A percentile compares a stretch with the other conserved stretches of the same genome.
phyloP scores from a whole-genome alignment of 163 green algal genomes.

The Volvox carteri region DNA sequence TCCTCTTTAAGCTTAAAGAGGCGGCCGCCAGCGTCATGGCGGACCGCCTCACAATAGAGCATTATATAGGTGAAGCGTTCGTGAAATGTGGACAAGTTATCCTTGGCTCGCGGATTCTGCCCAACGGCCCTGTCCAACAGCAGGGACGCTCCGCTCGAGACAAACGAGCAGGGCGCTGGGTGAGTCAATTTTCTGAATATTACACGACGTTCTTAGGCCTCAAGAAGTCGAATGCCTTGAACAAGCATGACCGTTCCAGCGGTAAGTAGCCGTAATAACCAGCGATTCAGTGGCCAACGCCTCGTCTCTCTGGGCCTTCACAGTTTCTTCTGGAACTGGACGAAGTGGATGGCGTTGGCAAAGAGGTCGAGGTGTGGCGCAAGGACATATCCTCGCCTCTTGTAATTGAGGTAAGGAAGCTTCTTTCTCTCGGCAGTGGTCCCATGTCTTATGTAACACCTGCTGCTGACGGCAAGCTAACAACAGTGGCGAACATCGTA shows the following conservation, averaged over 20 bases:
- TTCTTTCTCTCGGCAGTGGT: not conserved
- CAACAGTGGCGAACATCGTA: too few relatives aligned
- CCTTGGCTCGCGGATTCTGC: constrained; percentile 56
- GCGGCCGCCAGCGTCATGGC: constrained; percentile 53
- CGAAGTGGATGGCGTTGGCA: constrained; percentile 68
- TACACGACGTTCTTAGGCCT: not conserved
- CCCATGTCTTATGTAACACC: not conserved
- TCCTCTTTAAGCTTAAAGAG: not conserved
- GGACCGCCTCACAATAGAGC: constrained; percentile 60
- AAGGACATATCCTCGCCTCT: constrained; percentile 71
- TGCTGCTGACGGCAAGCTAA: too few relatives aligned
- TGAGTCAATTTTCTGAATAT: constrained; percentile 30
- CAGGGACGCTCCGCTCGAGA: constrained; percentile 37
- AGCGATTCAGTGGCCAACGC: not conserved
- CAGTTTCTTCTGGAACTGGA: constrained; percentile 86
- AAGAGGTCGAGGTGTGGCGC: constrained; percentile 74
- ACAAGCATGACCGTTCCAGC: too few relatives aligned
- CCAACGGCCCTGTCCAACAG: not conserved
- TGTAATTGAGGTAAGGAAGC: constrained; percentile 72
- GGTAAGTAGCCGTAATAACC: too few relatives aligned
- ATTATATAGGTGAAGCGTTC: constrained; percentile 63
- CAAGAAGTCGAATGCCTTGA: too few relatives aligned
- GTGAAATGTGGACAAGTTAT: constrained; percentile 61
- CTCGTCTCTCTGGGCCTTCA: not conserved
- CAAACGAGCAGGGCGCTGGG: constrained; percentile 61